Conservation (phyloP, 176 grass and related monocot species). For the Raddia guianensis region DNA sequence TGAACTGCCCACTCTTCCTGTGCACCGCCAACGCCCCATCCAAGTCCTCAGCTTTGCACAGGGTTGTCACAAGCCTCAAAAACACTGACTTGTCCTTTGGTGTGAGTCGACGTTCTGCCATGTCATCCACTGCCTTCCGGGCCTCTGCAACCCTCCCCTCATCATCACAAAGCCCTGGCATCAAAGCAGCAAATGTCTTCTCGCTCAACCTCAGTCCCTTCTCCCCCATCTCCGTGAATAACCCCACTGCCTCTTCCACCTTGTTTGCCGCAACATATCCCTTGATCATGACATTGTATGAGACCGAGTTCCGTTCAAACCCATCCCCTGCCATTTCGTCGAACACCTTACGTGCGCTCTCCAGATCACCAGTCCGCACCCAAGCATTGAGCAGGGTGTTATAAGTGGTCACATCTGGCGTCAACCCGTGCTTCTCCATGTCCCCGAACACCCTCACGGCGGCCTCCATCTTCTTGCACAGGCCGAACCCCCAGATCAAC, state of each 20-base stretch:
- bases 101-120: constrained; percentile 66
- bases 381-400: constrained; percentile 81
- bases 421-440: constrained; percentile 67
- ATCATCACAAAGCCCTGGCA: constrained; percentile 94
- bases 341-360: constrained; percentile 77
- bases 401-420: constrained; percentile 64
- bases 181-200: constrained; percentile 85
- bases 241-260: constrained; percentile 57
- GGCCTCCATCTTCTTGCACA: constrained; percentile 75
- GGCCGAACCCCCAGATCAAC: constrained; percentile 83
- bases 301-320: constrained; percentile 56
- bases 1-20: constrained; percentile 68
- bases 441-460: constrained; percentile 66
- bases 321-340: constrained; percentile 60
- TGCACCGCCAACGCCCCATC: constrained; percentile 84
- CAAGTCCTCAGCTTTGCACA: constrained; percentile 72
- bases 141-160: constrained; percentile 57
- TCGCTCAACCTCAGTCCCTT: constrained; percentile 80
- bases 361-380: constrained; percentile 65
- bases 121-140: constrained; percentile 59
- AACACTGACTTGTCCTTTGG: constrained; percentile 92
- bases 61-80: constrained; percentile 62
- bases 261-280: constrained; percentile 59
- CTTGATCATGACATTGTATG: constrained; percentile 95
- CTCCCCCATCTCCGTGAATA: constrained; percentile 73